Conservation (phyloP, 805 yeast species). For the Myxozyma monticola region DNA sequence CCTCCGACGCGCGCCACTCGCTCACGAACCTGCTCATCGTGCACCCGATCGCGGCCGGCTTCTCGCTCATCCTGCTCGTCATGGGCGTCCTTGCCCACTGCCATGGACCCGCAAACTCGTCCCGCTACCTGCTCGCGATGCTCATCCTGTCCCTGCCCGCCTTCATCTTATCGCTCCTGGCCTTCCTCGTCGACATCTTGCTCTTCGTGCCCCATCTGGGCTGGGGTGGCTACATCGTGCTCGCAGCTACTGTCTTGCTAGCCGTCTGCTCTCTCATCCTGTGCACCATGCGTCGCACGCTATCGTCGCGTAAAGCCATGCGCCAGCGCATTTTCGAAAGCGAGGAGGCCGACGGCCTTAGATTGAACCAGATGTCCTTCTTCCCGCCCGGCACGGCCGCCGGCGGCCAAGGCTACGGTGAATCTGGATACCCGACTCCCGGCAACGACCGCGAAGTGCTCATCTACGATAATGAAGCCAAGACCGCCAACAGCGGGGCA, state of each 20-base stretch:
- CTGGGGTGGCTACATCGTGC: conserved; percentile 84
- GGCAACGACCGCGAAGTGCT: conserved; percentile 22
- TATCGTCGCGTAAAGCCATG: conserved; percentile 42
- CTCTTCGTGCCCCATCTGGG: conserved; percentile 72
- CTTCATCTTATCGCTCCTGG: conserved; percentile 66
- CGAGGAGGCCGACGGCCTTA: conserved; percentile 8
- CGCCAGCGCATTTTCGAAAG: conserved; percentile 27
- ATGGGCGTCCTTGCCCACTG: conserved; percentile 46
- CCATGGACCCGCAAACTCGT: conserved; percentile 41
- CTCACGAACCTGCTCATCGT: conserved; percentile 63
- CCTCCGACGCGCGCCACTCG: conserved; percentile 58
- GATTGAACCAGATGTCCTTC: conserved; percentile 23
- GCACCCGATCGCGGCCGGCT: conserved; percentile 63
- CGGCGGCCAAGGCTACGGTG: not conserved
- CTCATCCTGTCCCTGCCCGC: conserved; percentile 64
- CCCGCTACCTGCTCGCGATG: conserved; percentile 51
- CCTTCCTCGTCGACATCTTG: conserved; percentile 78
- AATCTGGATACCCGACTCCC: not conserved
- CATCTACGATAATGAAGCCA: conserved; percentile 23
- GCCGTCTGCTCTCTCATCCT: conserved; percentile 64
- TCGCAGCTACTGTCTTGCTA: conserved; percentile 65
- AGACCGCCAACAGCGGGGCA: not conserved
- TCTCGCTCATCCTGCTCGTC: conserved; percentile 50
- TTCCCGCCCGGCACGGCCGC: conserved; percentile 14
- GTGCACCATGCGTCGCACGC: conserved; percentile 71